Base-by-base conservation (phyloP, 176 grass and related monocot species). In the Areca catechu region DNA sequence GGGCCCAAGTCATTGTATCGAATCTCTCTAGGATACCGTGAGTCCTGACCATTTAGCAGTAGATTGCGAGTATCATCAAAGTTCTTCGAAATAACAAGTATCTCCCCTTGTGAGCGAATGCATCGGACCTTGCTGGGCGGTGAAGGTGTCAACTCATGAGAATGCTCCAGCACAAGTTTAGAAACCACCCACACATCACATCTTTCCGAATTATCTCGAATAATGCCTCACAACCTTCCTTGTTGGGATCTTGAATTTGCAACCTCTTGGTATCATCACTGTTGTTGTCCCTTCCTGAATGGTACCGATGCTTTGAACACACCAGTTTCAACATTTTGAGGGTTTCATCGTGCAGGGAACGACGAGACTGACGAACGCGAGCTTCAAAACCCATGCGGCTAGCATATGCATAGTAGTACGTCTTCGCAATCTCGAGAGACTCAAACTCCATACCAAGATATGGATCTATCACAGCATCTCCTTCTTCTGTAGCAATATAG, bases 261-360 rank as follows among this genome's bases (percentile, higher is more conserved):
- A 80, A 59, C 69, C 70, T 80, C 70, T 85, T 85, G 53, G 21
- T 58, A 62, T 89, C 77, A n/a, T 84, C 86, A 58, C 66, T 74
- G 48, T 50, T 59, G 54, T 69, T 82, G 49, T 96, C 92, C 64
- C 84, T 72, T 30, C 86, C 86, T 15, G 86, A 90, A 68, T 96
- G 91, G 68, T 90, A 85, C 0, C 92, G 76, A 62, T 96, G 92
- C 65, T 80, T 96, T 1, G 92, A 96, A 74, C 92, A 96, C 65
- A 96, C 92, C 58, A 96, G 92, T 68, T 96, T 96, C 61, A 96
- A 65, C 92, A 96, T 96, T 78, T 96, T 96, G 48, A 90, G 71
- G 57, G 92, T 81, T 37, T 96, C 86, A 63, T 87, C 92, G 6
- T 90, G 83, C 3, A 85, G 84, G 19, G 89, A 90, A 16, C 71